Evolutionary conservation across 768 basidiomycete genomes (phyloP), one percentile per base, ranked within the genome.

Genomic region (Cubamyces lactineus): DNA sequence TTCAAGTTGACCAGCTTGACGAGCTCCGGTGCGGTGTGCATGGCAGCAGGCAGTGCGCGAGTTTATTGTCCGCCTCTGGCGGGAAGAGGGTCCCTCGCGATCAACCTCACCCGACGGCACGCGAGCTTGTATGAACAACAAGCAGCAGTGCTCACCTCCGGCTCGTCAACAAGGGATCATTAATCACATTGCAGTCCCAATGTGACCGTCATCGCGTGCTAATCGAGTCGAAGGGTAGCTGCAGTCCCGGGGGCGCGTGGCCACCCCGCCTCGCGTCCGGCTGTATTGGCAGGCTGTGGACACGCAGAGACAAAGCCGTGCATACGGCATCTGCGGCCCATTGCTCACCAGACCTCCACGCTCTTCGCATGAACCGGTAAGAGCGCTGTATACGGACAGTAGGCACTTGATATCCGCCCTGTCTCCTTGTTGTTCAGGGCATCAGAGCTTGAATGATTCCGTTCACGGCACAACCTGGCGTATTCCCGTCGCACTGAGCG

Each of bases 211-310:
- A 13, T 47, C 46, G 19, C 2, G n/a, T 23, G n/a, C 21, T 7
- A 28, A 28, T 28, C 28, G 7, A 28, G 28, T 7, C 28, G 28
- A 28, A 28, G n/a, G 13, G 7, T 23, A 34, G 17, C 19, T 24
- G n/a, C 38, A n/a, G 24, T n/a, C 41, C 24, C 23, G 41, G 19
- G 24, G 40, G 24, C 53, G 53, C 53, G 53, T 53, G 53, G 40
- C 6, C 40, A 53, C 53, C 53, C 53, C 21, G 53, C 40, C 41
- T 42, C 24, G 53, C 40, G 47, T 24, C 12, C 23, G 47, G 21
- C 23, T 16, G 47, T 26, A 23, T 16, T 2, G 11, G 47, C 23
- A 11, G 47, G 47, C 23, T 26, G 47, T 26, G 23, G 23, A 26
- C 23, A 24, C 13, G 46, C 39, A 21, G 50, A 15, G 34, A 34